Evolutionary conservation across 164 flowering plant genomes (phyloP).

Genomic region (Vitis amurensis): DNA sequence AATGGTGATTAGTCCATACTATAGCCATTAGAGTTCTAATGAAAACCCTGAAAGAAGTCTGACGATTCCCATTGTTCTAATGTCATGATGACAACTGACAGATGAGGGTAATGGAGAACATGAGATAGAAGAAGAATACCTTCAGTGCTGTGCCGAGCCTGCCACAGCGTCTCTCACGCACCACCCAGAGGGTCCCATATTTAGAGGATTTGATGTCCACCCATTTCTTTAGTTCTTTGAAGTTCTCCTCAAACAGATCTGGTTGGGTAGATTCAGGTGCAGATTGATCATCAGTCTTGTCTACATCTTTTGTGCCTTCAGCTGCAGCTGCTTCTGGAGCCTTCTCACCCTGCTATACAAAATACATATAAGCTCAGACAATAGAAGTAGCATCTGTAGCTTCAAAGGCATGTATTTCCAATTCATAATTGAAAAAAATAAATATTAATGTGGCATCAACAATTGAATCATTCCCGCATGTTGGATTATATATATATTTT

Average conservation of each 20-base stretch:
- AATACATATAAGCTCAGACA: not conserved
- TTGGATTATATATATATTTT: too few species aligned
- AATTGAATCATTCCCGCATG: too few species aligned
- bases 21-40: too few species aligned
- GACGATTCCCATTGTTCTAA: not conserved
- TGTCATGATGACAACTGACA: not conserved
- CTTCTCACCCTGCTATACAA: constrained; percentile 32
- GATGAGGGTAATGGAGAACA: not conserved
- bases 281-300: constrained; percentile 18
- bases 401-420: too few species aligned
- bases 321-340: constrained; percentile 6
- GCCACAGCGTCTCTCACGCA: constrained; percentile 62
- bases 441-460: too few species aligned
- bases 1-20: too few species aligned
- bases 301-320: constrained; percentile 28
- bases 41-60: not conserved
- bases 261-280: constrained; percentile 18
- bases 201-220: constrained; percentile 80
- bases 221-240: constrained; percentile 84
- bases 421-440: too few species aligned
- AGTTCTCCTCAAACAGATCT: constrained; percentile 80
- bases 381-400: too few species aligned
- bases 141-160: constrained; percentile 85
- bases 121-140: constrained; percentile 40
- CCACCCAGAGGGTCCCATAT: constrained; percentile 62